These are phyloP conservation scores for Diaporthe sp. DNA, from an alignment of 2,329 filamentous ascomycete genomes.

Conservation along the genomic window DNA sequence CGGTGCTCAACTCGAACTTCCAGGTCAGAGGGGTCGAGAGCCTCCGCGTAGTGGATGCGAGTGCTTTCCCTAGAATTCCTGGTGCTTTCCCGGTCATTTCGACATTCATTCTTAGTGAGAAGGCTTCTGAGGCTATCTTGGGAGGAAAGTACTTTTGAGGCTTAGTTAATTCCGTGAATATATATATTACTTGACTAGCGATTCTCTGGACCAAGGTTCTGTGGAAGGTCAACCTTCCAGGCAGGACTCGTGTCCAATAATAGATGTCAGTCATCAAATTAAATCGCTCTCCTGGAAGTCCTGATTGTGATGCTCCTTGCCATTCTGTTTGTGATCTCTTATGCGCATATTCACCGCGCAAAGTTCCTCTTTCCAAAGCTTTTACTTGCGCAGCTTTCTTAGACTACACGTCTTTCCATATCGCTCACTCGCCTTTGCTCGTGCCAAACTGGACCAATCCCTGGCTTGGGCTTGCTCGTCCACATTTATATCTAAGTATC, in stretches of 20 bases:
- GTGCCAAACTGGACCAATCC: too few relatives aligned
- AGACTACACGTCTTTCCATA: too few relatives aligned
- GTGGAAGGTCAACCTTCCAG: not conserved
- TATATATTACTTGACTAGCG: not conserved
- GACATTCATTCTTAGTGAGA: conserved; percentile 16
- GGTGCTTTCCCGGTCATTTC: conserved; percentile 12
- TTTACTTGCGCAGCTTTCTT: too few relatives aligned
- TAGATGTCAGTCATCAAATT: accelerated
- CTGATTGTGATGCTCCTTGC: too few relatives aligned
- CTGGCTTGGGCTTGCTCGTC: too few relatives aligned
- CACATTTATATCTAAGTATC: too few relatives aligned
- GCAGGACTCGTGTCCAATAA: too few relatives aligned
- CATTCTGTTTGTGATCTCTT: too few relatives aligned
- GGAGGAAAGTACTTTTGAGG: not conserved
- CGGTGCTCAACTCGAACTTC: conserved; percentile 17
- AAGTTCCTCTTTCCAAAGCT: too few relatives aligned
- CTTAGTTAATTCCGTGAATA: not conserved
- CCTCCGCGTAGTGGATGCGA: conserved; percentile 36
- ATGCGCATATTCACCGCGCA: too few relatives aligned
- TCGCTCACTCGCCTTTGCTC: too few relatives aligned
- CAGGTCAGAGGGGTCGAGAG: conserved; percentile 52
- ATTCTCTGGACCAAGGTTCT: not conserved
- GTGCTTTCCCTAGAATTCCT: conserved; percentile 28
- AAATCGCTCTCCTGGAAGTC: too few relatives aligned
- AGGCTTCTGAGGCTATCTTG: conserved; percentile 8